phyloP scores from a whole-genome alignment of 2,329 filamentous ascomycete genomes.

The Metarhizium robertsii region DNA sequence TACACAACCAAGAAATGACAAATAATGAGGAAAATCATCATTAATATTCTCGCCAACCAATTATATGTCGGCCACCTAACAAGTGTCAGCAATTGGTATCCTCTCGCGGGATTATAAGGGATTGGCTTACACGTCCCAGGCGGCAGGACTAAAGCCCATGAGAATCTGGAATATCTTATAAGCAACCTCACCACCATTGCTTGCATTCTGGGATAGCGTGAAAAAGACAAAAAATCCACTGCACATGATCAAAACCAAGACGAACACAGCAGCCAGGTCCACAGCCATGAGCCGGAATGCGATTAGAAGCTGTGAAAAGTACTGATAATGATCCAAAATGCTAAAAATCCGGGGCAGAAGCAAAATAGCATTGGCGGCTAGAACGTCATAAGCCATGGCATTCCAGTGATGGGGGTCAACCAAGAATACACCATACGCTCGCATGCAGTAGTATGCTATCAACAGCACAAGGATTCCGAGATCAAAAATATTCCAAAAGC shows the following conservation, averaged over 20 bases:
- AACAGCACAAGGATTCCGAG: constrained; percentile 80
- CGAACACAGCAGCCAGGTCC: constrained; percentile 75
- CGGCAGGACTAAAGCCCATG: constrained; percentile 92
- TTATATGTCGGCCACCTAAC: constrained; percentile 63
- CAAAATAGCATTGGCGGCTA: constrained; percentile 82
- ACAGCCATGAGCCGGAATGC: constrained; percentile 91
- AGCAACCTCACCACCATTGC: constrained; percentile 65
- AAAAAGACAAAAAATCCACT: constrained; percentile 96
- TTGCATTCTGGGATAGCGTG: constrained; percentile 65
- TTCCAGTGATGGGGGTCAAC: constrained; percentile 68
- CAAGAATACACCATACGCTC: constrained; percentile 78
- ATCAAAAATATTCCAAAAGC: constrained; percentile 95
- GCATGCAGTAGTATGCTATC: constrained; percentile 81
- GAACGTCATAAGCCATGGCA: constrained; percentile 83
- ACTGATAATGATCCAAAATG: constrained; percentile 87
- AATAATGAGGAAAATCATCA: constrained; percentile 82
- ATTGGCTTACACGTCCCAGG: constrained; percentile 68
- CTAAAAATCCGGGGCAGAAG: constrained; percentile 88
- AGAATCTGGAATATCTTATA: constrained; percentile 89
- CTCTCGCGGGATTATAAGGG: too few species aligned
- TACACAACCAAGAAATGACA: constrained; percentile 88
- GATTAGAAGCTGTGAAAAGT: constrained; percentile 90
- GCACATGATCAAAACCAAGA: constrained; percentile 78
- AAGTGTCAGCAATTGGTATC: background rate
- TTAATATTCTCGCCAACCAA: constrained; percentile 61